Evolutionary conservation across 2,329 filamentous ascomycete species (phyloP), one percentile per base, ranked within the genome.

Genomic region (Fusarium brevicatenulatum): DNA sequence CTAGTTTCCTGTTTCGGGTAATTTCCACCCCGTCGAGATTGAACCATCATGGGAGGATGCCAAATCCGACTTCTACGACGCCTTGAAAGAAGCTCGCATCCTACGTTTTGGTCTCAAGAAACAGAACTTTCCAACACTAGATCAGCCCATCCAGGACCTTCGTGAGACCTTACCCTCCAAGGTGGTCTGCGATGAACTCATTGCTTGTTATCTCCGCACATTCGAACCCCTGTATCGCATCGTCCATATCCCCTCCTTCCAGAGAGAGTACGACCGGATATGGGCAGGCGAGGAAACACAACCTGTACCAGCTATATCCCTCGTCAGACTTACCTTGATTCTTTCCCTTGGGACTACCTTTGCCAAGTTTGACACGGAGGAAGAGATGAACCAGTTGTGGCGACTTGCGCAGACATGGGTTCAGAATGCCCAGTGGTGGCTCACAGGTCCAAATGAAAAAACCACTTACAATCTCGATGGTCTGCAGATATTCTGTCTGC

Each of bases 371-470:
- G 39, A 47, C 6, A 65, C 61, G 21, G 74, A 78, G n/a, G 32
- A 28, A 16, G 66, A 78, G 28, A 47, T 61, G 34, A 67, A 54
- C 12, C 55, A 72, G 12, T 36, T 73, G 19, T 66, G 58, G 43
- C 66, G 55, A 10, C 73, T 76, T 42, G 63, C 76, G 4, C 76
- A 78, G 44, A 73, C 57, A 4, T 78, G 76, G 76, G 69, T 78
- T 13, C 76, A 77, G 52, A 78, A 78, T 37, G 74, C 74, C 8
- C 76, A 78, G 52, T 78, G 76, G 74, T 78, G 76, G 76, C 64
- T 78, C 8, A 77, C 71, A 18, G 74, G 76, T 2, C 74, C 76
- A 47, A 69, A 62, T 16, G 76, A 78, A 39, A 78, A 78, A 42
- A 63, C 68, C 9, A 77, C 76, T 16, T 75, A 77, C 23, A 78